Conservation (phyloP, 1,139 yeast genomes). For the Suhomyces chickasaworum region DNA sequence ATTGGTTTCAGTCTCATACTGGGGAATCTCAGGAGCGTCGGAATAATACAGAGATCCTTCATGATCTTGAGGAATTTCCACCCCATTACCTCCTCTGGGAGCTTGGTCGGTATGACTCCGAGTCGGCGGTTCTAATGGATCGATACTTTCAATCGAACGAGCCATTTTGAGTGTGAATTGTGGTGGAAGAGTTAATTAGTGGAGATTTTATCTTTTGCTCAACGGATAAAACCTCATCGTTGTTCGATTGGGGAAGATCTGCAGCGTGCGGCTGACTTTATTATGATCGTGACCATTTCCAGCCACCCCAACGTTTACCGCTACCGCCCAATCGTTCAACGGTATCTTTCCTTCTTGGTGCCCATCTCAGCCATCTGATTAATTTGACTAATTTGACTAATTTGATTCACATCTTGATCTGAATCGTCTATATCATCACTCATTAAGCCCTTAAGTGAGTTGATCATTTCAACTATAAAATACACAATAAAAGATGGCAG, state of each 20-base stretch:
- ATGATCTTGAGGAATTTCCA: background rate
- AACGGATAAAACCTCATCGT: background rate
- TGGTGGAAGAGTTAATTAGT: background rate
- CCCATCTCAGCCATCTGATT: background rate
- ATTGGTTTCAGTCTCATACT: background rate
- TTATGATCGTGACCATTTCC: background rate
- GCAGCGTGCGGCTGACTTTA: background rate
- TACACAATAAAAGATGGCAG: too few relatives aligned
- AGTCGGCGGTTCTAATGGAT: background rate
- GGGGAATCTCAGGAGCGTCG: background rate
- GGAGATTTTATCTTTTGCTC: background rate
- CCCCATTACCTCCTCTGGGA: background rate
- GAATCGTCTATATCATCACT: too few relatives aligned
- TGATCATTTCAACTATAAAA: too few relatives aligned
- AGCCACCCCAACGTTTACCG: background rate
- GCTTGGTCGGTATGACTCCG: background rate
- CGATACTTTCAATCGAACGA: background rate
- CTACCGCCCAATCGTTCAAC: background rate
- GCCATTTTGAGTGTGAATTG: too few relatives aligned
- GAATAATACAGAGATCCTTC: background rate
- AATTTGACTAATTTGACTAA: background rate
- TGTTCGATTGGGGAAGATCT: background rate
- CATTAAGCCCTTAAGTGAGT: too few relatives aligned
- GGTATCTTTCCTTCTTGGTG: background rate
- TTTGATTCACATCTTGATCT: too few relatives aligned